Evolutionary conservation across 352 stramenopile genomes (phyloP).

Genomic region (Phytophthora melonis): DNA sequence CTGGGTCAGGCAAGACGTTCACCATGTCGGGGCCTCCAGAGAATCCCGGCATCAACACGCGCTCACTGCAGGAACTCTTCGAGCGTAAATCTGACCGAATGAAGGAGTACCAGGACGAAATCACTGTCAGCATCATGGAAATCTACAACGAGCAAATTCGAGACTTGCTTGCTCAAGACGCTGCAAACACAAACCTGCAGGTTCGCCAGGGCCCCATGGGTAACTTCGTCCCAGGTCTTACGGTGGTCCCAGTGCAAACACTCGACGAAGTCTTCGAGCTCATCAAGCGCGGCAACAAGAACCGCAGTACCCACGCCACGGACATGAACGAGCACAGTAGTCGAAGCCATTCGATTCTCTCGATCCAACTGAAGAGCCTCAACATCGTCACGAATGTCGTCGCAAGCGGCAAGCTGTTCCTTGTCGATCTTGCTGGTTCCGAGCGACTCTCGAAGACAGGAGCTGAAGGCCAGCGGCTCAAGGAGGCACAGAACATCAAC

Average conservation of each 20-base stretch:
- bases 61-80: slow-evolving; percentile 87
- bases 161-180: slow-evolving; percentile 92
- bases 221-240: slow-evolving; percentile 88
- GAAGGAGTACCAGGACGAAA: slow-evolving; percentile 85
- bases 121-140: slow-evolving; percentile 95
- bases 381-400: slow-evolving; percentile 84
- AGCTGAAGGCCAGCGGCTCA: slow-evolving; percentile 85
- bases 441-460: slow-evolving; percentile 92
- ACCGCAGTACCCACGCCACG: slow-evolving; percentile 85
- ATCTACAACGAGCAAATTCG: slow-evolving; percentile 98
- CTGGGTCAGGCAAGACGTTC: slow-evolving; percentile 89
- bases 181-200: slow-evolving; percentile 82
- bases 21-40: slow-evolving; percentile 82
- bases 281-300: slow-evolving; percentile 89
- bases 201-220: slow-evolving; percentile 84
- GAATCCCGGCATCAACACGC: slow-evolving; percentile 85
- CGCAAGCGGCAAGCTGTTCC: slow-evolving; percentile 82
- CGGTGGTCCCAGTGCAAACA: slow-evolving; percentile 73
- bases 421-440: slow-evolving; percentile 92
- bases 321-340: slow-evolving; percentile 93
- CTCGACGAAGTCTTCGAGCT: slow-evolving; percentile 88
- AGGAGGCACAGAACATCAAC: slow-evolving; percentile 95
- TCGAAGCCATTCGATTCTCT: slow-evolving; percentile 90
- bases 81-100: slow-evolving; percentile 67
- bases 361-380: slow-evolving; percentile 83